These are phyloP conservation scores for Ilyonectria destructans DNA, from an alignment of 2,329 filamentous ascomycete species.

Conservation along the genomic window DNA sequence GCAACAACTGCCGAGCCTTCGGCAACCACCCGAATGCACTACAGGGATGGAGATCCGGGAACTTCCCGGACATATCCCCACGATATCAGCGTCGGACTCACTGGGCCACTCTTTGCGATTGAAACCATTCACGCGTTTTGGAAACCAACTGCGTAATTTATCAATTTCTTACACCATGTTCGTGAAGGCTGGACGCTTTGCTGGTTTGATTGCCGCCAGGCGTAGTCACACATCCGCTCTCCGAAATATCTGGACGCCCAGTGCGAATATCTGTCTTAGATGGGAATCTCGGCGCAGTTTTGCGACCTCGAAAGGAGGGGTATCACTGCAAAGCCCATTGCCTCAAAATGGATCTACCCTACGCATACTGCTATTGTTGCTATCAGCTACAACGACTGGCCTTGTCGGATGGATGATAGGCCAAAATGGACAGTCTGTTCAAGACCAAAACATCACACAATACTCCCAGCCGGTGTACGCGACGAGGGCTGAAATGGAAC, in stretches of 20 bases:
- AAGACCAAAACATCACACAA: neutral
- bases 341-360: neutral
- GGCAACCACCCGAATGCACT: neutral
- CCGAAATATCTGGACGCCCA: neutral
- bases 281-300: neutral
- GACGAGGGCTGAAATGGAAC: neutral
- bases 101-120: neutral
- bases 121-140: neutral
- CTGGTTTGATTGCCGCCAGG: neutral
- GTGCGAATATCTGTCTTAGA: neutral
- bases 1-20: neutral
- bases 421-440: neutral
- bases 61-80: neutral
- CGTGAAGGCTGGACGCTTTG: neutral
- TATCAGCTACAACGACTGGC: neutral
- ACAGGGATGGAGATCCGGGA: neutral
- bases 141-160: neutral
- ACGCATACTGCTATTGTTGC: neutral
- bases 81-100: neutral
- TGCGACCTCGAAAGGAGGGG: neutral
- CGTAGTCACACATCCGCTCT: neutral
- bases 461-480: neutral
- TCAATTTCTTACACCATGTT: neutral
- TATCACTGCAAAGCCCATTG: neutral
- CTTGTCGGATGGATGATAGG: neutral